Base-by-base conservation (phyloP, 2,329 filamentous ascomycete genomes). In the Monosporascus sp. region DNA sequence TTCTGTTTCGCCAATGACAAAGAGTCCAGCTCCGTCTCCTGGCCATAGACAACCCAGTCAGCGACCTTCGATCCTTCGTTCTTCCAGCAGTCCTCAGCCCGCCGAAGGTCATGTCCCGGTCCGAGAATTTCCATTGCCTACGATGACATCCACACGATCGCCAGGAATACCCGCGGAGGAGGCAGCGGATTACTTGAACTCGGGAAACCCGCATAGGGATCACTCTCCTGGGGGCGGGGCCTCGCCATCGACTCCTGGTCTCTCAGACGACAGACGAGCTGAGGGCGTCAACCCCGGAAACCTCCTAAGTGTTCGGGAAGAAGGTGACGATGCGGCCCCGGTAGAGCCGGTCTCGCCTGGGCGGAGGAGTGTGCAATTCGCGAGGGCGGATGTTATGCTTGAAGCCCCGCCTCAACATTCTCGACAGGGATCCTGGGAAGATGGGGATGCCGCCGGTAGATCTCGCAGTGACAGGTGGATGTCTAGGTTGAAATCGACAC, bases 291-390 rank as follows among this genome's bases (percentile, higher is more conserved):
- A 22, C 11, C 19, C 40, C 11, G 40, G 40, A 24, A 43, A 46
- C 5, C 4, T 46, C 37, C 20, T 56, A 43, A 52, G 50, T 24
- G 38, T 52, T 17, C 52, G 53, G 41, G 46, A 47, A 38, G 51
- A 56, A 27, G 56, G 59, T 27, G 52, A 53, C 48, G 59, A 64
- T 50, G 54, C 56, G 37, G 52, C 59, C 47, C 53, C 51, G 9
- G 57, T 64, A 7, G 67, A 69, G 43, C 59, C 63, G n/a, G 51
- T 58, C 37, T 71, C 74, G 6, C 75, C 76, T 16, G 76, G 77
- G 20, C 76, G 84, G 49, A 81, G 82, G 52, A 93, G 87, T 66
- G 89, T 95, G 3, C 90, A 94, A 61, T 94, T 95, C 66, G 83
- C 81, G 2, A 79, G 83, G 31, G 73, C 79, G 16, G 77, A 83